Evolutionary conservation across 2,329 filamentous ascomycete species (phyloP).

Genomic region (Arthrobotrys sinensis): DNA sequence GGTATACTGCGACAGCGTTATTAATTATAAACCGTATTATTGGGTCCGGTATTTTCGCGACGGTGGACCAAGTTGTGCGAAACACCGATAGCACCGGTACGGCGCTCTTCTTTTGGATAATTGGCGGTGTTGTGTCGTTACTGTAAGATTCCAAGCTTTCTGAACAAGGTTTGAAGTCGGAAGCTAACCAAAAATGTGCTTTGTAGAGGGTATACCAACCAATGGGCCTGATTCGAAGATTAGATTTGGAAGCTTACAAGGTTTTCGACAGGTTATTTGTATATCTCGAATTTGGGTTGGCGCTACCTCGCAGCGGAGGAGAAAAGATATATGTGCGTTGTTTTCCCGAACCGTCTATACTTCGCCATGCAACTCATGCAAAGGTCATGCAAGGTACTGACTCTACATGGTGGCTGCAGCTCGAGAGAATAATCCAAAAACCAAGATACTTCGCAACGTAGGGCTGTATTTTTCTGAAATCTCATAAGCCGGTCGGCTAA

Average conservation of each 20-base stretch:
- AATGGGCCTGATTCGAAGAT: background rate
- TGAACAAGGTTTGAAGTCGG: background rate
- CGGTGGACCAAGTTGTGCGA: constrained; percentile 73
- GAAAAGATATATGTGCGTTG: constrained; percentile 72
- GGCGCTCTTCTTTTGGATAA: constrained; percentile 72
- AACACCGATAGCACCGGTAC: constrained; percentile 73
- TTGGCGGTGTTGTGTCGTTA: constrained; percentile 58
- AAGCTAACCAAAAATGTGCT: constrained; percentile 22
- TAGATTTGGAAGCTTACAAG: constrained; percentile 26
- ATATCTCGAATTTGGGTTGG: constrained; percentile 76
- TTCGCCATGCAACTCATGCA: background rate
- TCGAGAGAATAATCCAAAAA: constrained; percentile 74
- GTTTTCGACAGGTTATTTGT: constrained; percentile 71
- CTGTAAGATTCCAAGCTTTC: constrained; percentile 30
- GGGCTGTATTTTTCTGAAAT: constrained; percentile 2
- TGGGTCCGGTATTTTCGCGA: constrained; percentile 74
- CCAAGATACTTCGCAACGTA: constrained; percentile 74
- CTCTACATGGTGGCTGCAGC: constrained; percentile 68
- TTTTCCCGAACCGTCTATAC: constrained; percentile 15
- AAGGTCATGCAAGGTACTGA: constrained; percentile 23
- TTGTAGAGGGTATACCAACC: constrained; percentile 46
- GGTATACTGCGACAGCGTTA: constrained; percentile 72
- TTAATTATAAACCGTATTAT: constrained; percentile 75
- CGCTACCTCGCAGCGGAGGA: constrained; percentile 75
- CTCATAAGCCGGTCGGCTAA: background rate